Percentiles rank a stretch among this genome's conserved stretches.
phyloP scores from a whole-genome alignment of 2,329 filamentous ascomycete species.

The Colletotrichum tofieldiae region DNA sequence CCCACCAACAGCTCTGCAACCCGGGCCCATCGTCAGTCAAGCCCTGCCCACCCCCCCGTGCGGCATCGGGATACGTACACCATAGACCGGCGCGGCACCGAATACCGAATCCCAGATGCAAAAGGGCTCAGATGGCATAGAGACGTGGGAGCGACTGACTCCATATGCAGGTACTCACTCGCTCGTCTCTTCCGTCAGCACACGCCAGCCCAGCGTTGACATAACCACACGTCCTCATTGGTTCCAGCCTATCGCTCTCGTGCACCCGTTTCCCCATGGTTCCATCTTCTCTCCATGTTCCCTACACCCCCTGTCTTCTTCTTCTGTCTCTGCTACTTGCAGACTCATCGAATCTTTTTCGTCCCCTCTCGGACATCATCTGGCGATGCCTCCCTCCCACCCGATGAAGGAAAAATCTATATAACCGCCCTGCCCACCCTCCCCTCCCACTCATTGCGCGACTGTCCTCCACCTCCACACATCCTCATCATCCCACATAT shows the following conservation, averaged over 20 bases:
- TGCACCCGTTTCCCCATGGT: conserved; percentile 16
- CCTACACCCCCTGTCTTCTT: neutral
- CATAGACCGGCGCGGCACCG: conserved; percentile 31
- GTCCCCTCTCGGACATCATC: conserved; percentile 23
- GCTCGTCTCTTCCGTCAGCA: neutral
- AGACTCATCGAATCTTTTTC: conserved; percentile 15
- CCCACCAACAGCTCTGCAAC: neutral
- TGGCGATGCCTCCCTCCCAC: conserved; percentile 21
- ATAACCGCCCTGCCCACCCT: conserved; percentile 19
- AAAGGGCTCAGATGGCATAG: conserved; percentile 20
- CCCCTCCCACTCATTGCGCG: conserved; percentile 12
- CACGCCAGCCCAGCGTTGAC: conserved; percentile 3
- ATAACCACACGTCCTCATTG: conserved; percentile 9
- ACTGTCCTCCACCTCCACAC: conserved; percentile 19
- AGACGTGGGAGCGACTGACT: neutral
- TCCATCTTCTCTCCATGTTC: conserved; percentile 16
- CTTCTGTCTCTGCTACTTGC: neutral
- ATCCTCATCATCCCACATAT: conserved; percentile 15
- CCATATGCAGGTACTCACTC: conserved; percentile 24
- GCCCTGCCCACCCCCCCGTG: neutral
- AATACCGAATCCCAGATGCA: conserved; percentile 37
- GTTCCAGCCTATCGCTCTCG: neutral
- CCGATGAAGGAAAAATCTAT: neutral
- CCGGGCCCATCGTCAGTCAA: neutral
- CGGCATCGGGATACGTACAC: neutral